Conservation (phyloP, 2,329 filamentous ascomycete genomes). For the Aspergillus quadricinctus region DNA sequence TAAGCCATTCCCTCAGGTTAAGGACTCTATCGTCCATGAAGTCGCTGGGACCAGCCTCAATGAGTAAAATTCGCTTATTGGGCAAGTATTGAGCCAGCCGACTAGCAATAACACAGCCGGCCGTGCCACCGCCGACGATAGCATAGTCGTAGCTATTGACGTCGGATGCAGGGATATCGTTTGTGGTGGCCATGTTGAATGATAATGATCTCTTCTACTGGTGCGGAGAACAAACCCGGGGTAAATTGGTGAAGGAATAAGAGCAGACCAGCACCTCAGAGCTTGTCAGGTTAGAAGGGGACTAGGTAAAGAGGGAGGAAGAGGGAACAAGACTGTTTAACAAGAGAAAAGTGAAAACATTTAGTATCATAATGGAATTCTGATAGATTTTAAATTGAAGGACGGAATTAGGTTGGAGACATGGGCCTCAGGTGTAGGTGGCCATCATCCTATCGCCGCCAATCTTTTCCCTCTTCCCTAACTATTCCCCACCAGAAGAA, state of each 20-base stretch:
- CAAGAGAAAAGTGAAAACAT: slow-evolving; percentile 2
- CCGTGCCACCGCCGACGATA: slow-evolving; percentile 79
- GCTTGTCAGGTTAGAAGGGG: slow-evolving; percentile 1
- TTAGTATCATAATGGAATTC: neutral
- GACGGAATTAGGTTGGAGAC: neutral
- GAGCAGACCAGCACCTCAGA: neutral
- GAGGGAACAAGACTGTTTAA: slow-evolving; percentile 5
- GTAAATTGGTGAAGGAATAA: slow-evolving; percentile 1
- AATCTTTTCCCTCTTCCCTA: neutral
- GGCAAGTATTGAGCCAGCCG: slow-evolving; percentile 79
- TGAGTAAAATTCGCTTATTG: slow-evolving; percentile 72
- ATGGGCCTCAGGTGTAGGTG: neutral
- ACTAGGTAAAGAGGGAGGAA: slow-evolving; percentile 1
- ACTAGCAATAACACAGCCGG: slow-evolving; percentile 78
- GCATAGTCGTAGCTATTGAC: slow-evolving; percentile 74
- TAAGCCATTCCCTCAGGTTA: slow-evolving; percentile 81
- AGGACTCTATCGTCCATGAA: slow-evolving; percentile 84
- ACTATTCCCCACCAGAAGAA: neutral
- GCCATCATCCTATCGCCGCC: neutral
- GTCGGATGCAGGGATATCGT: slow-evolving; percentile 59
- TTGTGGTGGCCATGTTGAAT: slow-evolving; percentile 59
- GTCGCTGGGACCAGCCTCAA: slow-evolving; percentile 86
- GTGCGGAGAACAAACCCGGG: neutral
- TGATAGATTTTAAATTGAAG: neutral
- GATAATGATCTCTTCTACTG: neutral